Percentiles rank a stretch among this genome's conserved stretches.
phyloP scores from a whole-genome alignment of 202 grass and related monocot species.

The Musa balbisiana region DNA sequence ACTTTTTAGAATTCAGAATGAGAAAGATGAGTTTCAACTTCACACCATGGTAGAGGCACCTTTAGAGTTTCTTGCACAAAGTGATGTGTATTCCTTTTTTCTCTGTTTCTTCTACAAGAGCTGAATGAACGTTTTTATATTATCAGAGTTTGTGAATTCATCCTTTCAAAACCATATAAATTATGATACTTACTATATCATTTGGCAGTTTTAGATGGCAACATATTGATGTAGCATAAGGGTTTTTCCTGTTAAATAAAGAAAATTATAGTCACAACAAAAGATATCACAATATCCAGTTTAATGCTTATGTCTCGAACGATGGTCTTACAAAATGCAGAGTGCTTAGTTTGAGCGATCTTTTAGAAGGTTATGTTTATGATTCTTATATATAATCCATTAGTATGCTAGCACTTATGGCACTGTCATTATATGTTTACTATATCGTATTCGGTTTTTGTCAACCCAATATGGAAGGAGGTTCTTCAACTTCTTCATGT shows the following conservation, averaged over 20 bases:
- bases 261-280: background rate
- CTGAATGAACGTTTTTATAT: background rate
- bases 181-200: background rate
- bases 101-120: background rate
- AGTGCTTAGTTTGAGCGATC: background rate
- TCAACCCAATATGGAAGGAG: no score
- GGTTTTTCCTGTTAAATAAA: background rate
- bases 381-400: background rate
- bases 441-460: no score
- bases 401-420: no score
- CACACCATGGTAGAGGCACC: no score
- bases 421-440: no score
- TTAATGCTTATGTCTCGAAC: no score
- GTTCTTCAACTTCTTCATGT: no score
- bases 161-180: background rate
- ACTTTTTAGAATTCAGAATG: background rate
- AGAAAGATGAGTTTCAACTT: no score
- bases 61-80: background rate
- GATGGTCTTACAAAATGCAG: no score
- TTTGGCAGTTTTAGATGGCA: background rate
- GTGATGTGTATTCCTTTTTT: background rate
- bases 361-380: background rate
- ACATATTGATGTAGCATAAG: background rate
- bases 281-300: no score
- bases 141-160: background rate